These are phyloP conservation scores for Pyrenochaeta sp. DNA, from an alignment of 2,329 filamentous ascomycete genomes.

Conservation along the genomic window DNA sequence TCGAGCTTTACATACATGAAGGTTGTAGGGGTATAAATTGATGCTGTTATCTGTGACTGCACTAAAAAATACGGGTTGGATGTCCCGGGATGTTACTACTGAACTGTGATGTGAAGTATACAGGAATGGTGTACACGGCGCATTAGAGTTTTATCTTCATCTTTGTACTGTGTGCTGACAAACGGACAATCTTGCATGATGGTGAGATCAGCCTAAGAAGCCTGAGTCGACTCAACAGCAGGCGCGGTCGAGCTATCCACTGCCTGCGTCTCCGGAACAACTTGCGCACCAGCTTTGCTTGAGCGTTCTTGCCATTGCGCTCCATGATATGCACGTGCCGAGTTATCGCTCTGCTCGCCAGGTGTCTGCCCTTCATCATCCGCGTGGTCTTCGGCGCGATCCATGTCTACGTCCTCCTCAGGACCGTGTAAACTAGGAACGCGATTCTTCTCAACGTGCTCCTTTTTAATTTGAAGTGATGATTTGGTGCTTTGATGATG, in stretches of 20 bases:
- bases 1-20: background rate
- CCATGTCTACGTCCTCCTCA: slow-evolving; percentile 33
- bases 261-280: slow-evolving; percentile 6
- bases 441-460: slow-evolving; percentile 23
- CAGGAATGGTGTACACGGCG: background rate
- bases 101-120: background rate
- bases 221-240: background rate
- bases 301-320: background rate
- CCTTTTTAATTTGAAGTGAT: slow-evolving; percentile 32
- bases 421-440: slow-evolving; percentile 22
- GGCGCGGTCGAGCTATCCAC: background rate
- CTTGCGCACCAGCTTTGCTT: background rate
- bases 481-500: slow-evolving; percentile 16
- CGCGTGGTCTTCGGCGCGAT: slow-evolving; percentile 26
- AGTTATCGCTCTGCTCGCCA: slow-evolving; percentile 26
- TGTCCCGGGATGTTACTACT: background rate
- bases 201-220: background rate
- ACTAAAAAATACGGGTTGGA: background rate
- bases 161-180: background rate
- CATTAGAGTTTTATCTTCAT: background rate
- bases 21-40: no score
- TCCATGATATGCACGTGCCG: slow-evolving; percentile 2
- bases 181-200: background rate
- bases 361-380: slow-evolving; percentile 32
- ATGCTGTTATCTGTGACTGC: background rate